phyloP scores from a whole-genome alignment of 345 rosid genomes.

The Camelina sativa region DNA sequence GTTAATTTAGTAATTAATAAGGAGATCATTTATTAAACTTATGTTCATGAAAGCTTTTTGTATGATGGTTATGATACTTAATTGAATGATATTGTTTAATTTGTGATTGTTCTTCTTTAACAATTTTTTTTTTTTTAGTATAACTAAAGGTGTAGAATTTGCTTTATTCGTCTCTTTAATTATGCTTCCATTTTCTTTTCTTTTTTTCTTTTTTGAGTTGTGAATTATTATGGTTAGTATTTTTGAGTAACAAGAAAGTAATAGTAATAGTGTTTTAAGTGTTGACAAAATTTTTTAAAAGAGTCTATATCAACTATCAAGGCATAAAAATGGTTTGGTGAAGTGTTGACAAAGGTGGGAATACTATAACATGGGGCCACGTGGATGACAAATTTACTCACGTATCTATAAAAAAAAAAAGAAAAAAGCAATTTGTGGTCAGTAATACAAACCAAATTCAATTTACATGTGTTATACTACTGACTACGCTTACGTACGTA shows the following conservation, averaged over 20 bases:
- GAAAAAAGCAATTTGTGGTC: constrained; percentile 21
- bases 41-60: neutral
- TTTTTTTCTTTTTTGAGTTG: neutral
- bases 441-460: neutral
- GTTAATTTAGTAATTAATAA: constrained; percentile 8
- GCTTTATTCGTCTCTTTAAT: constrained; percentile 6
- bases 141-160: constrained; percentile 9
- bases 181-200: constrained; percentile 22
- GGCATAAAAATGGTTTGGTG: constrained; percentile 37
- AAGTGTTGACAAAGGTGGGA: constrained; percentile 45
- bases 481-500: neutral
- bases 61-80: constrained; percentile 1
- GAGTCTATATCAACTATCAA: constrained; percentile 13
- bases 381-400: constrained; percentile 17
- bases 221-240: neutral
- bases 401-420: constrained; percentile 3
- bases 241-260: constrained; percentile 7
- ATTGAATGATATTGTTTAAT: neutral
- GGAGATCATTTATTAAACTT: no score
- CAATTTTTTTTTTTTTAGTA: neutral
- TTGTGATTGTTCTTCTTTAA: constrained; percentile 13
- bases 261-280: neutral
- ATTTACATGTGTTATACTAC: neutral
- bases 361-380: constrained; percentile 44
- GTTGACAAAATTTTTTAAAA: neutral